Evolutionary conservation across 495 filamentous ascomycete species (phyloP), one percentile per base, ranked within the genome.

Genomic region (Letharia lupina): DNA sequence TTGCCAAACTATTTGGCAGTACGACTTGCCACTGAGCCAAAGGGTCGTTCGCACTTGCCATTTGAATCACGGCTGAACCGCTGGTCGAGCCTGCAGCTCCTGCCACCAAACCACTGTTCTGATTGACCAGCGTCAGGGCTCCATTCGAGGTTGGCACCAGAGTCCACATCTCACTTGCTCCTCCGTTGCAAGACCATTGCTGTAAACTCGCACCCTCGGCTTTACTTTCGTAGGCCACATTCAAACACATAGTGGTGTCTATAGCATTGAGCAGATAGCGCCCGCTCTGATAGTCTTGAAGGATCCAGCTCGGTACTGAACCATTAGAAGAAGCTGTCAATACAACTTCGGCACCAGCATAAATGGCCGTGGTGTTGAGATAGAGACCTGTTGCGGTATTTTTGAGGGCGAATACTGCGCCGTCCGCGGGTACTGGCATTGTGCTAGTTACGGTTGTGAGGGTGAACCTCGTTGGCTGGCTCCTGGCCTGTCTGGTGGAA

Each of bases 311-410:
- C 15, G 54, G 31, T 4, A n/a, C 59, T 33, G 39, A 44, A 23
- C 39, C 42, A 23, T 18, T 7, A 28, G 39, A 41, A 23, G 23
- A 41, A 20, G 23, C 12, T 28, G 9, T 31, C 12, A 61, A 44
- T 28, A 64, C 48, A 64, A 64, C 13, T 31, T 54, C 62, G 18
- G 62, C 62, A 42, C 47, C 62, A 40, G 62, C 62, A 40, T 64
- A 61, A 37, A 5, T 35, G 16, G 28, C 54, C 20, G 31, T 37
- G 15, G 54, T 57, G 54, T 33, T 37, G 6, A 57, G 54, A 37
- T 57, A 57, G 31, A 57, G 54, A 18, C 54, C 54, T 57, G 54
- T 57, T 37, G 31, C 15, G 7, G 7, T 16, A 11, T 57, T 15
- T 57, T 6, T 57, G 33, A 57, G 54, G 16, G 16, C 54, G 16